Conservation (phyloP, 176 grass and related monocot species). For the Carex kokanica region DNA sequence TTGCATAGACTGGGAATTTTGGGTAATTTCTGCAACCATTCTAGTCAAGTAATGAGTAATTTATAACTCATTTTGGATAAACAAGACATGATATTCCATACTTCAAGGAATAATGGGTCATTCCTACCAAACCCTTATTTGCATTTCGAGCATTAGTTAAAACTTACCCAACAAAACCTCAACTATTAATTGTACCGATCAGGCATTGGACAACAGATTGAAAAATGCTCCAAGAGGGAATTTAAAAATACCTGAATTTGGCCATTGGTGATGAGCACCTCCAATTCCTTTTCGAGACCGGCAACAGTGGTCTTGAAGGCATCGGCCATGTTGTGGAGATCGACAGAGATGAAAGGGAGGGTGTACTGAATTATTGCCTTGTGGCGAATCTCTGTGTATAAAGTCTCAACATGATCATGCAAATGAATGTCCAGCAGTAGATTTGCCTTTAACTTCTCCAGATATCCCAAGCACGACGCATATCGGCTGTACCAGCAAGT, state of each 20-base stretch:
- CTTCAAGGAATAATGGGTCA: not conserved
- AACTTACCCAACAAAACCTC: not conserved
- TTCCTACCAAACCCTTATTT: not conserved
- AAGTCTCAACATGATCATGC: slow-evolving; percentile 48
- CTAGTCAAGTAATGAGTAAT: not conserved
- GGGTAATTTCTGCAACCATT: not conserved
- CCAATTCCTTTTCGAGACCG: slow-evolving; percentile 86
- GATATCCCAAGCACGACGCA: slow-evolving; percentile 65
- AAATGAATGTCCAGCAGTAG: slow-evolving; percentile 70
- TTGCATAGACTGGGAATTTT: not conserved
- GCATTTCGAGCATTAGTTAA: no score
- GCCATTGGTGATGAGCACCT: slow-evolving; percentile 71
- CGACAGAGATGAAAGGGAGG: slow-evolving; percentile 89
- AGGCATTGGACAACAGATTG: not conserved
- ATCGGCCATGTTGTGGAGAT: slow-evolving; percentile 82
- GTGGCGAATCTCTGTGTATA: slow-evolving; percentile 73
- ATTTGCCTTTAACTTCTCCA: slow-evolving; percentile 75
- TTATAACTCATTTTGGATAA: not conserved
- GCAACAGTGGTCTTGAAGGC: slow-evolving; percentile 77
- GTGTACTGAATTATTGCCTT: slow-evolving; percentile 94
- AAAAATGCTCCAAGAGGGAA: slow-evolving; percentile 1
- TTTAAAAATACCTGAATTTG: slow-evolving; percentile 62
- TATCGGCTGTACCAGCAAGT: slow-evolving; percentile 42
- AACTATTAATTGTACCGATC: not conserved
- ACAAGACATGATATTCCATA: not conserved